A percentile compares a stretch with the other conserved stretches of the same genome.
phyloP scores from a whole-genome alignment of 2,329 filamentous ascomycete species.

The Aspergillus spinulosporus region DNA sequence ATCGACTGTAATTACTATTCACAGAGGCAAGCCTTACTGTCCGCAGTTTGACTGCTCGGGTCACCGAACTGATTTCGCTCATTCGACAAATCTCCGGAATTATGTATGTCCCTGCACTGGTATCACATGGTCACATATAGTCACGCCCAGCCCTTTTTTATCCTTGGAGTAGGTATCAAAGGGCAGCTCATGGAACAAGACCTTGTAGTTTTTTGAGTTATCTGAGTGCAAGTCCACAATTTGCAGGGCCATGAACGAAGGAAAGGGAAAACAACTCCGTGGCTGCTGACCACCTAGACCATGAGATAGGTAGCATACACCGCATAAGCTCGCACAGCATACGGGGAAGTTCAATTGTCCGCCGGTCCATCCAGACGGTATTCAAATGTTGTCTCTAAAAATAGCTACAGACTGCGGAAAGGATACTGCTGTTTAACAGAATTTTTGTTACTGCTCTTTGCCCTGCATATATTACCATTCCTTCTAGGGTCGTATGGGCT shows the following conservation, averaged over 20 bases:
- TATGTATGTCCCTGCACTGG: neutral
- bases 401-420: neutral
- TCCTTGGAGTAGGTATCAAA: neutral
- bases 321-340: neutral
- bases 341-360: neutral
- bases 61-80: neutral
- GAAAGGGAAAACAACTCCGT: neutral
- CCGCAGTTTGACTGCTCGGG: constrained; percentile 1
- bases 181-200: neutral
- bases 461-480: neutral
- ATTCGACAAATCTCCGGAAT: constrained; percentile 2
- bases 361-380: constrained; percentile 1
- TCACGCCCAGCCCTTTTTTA: neutral
- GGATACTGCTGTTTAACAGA: neutral
- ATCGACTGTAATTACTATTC: neutral
- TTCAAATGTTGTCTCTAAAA: constrained; percentile 4
- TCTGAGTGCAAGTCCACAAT: neutral
- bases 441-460: neutral
- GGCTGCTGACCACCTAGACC: neutral
- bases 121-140: constrained; percentile 7
- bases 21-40: neutral
- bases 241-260: no score
- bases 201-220: neutral
- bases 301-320: neutral
- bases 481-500: neutral